phyloP scores from a whole-genome alignment of 305 asterid species.

The Fraxinus paxiana region DNA sequence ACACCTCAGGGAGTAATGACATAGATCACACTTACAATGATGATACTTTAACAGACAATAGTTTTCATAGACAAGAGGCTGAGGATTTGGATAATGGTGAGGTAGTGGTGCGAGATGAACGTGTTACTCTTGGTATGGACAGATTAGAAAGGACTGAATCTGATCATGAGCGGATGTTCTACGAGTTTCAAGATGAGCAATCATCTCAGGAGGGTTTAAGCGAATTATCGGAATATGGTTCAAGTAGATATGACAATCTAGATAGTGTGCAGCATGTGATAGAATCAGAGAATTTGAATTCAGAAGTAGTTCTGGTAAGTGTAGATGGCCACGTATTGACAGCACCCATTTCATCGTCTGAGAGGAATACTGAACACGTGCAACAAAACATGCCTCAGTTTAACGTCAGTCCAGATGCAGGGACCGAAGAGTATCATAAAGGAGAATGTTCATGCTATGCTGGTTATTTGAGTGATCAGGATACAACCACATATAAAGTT shows the following conservation, averaged over 20 bases:
- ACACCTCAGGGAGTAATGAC: slow-evolving; percentile 17
- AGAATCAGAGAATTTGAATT: slow-evolving; percentile 49
- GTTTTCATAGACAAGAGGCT: slow-evolving; percentile 33
- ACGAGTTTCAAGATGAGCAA: slow-evolving; percentile 68
- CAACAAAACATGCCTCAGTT: slow-evolving; percentile 58
- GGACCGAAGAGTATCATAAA: slow-evolving; percentile 22
- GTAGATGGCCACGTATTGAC: slow-evolving; percentile 47
- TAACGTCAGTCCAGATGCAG: slow-evolving; percentile 68
- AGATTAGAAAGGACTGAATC: slow-evolving; percentile 67
- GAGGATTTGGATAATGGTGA: slow-evolving; percentile 19
- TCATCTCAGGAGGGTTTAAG: slow-evolving; percentile 53
- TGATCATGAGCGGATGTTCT: slow-evolving; percentile 54
- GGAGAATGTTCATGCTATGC: background rate
- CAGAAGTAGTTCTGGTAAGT: slow-evolving; percentile 83
- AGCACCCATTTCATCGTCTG: slow-evolving; percentile 38
- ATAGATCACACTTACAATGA: slow-evolving; percentile 23
- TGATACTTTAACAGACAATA: slow-evolving; percentile 30
- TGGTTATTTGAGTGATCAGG: background rate
- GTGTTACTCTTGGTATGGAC: slow-evolving; percentile 55
- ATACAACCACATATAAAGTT: background rate
- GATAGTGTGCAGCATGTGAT: slow-evolving; percentile 38
- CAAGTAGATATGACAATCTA: slow-evolving; percentile 26
- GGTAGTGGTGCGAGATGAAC: slow-evolving; percentile 52
- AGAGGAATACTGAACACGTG: slow-evolving; percentile 36
- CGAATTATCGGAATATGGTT: slow-evolving; percentile 61